Evolutionary conservation across 306 rosid genomes (phyloP).

Genomic region (Pyrus bretschneideri): DNA sequence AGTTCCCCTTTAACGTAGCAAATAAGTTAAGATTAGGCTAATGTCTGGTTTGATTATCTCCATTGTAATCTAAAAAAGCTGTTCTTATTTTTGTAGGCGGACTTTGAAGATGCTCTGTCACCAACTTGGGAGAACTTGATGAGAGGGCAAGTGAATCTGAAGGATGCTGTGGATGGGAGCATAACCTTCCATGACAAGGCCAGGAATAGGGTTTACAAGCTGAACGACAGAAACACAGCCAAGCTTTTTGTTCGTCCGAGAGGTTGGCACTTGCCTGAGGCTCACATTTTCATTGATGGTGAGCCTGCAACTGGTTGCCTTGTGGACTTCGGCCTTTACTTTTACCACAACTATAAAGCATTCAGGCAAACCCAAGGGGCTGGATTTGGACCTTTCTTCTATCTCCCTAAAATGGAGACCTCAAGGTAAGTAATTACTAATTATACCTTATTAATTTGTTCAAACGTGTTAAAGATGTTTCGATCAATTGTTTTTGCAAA

Average conservation of each 20-base stretch:
- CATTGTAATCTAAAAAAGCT: no score
- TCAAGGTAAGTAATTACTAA: slow-evolving; percentile 45
- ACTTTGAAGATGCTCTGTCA: slow-evolving; percentile 91
- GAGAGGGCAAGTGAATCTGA: slow-evolving; percentile 80
- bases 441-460: no score
- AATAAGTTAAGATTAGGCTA: no score
- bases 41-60: no score
- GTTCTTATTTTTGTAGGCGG: slow-evolving; percentile 42
- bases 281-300: slow-evolving; percentile 79
- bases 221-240: slow-evolving; percentile 62
- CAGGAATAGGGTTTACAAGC: slow-evolving; percentile 73
- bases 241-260: slow-evolving; percentile 88
- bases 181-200: slow-evolving; percentile 71
- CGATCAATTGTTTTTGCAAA: no score
- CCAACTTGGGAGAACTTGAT: slow-evolving; percentile 93
- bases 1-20: no score
- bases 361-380: slow-evolving; percentile 64
- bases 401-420: slow-evolving; percentile 94
- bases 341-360: slow-evolving; percentile 51
- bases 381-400: slow-evolving; percentile 90
- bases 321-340: slow-evolving; percentile 86
- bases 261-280: slow-evolving; percentile 95
- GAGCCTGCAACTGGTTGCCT: slow-evolving; percentile 82
- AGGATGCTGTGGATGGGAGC: slow-evolving; percentile 75
- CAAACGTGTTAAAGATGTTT: no score